Base-by-base conservation (phyloP, 1,284 basidiomycete genomes). In the Ceratobasidium sp. region DNA sequence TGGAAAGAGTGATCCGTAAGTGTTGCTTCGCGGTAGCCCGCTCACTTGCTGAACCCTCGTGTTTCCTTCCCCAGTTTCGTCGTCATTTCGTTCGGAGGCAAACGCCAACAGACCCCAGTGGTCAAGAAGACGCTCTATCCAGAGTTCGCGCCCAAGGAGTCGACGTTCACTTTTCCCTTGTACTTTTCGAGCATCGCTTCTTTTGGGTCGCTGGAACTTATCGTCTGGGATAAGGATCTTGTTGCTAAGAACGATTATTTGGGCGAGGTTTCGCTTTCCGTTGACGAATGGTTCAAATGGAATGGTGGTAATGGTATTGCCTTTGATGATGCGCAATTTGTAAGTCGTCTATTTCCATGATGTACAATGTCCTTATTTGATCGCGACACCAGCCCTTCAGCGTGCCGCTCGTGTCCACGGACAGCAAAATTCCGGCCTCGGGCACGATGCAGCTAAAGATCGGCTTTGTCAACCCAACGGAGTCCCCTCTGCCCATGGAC, bases 201-300 rank as follows among this genome's bases (percentile, higher is more conserved):
- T 51, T 85, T 94, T 12, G 90, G 91, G 51, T 88, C 87, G 6
- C 78, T 98, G 61, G 95, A 98, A 79, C 84, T 95, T 58, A 90
- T 98, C 38, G 84, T 95, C 0, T 98, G 96, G 96, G 95, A 96
- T 81, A 95, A 92, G 82, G 96, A 96, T 78, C 76, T 72, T 7
- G 82, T 90, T 76, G 80, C 94, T 76, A 87, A 85, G 78, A 95
- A 96, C 82, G 95, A 97, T 73, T 98, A 98, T 81, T 86, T 98
- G 60, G 96, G 96, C 36, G 96, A 98, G 80, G 86, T 88, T 11
- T 86, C 88, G 0, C 78, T 98, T 7, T 86, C 87, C 0, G 79
- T 96, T 30, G 87, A 91, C 36, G 87, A 92, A 56, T 98, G 95
- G 94, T 94, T 94, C 78, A 79, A 79, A 23, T 56, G 64, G 64